Evolutionary conservation across 257 asterid species (phyloP).

Genomic region (Primulina huaijiensis): DNA sequence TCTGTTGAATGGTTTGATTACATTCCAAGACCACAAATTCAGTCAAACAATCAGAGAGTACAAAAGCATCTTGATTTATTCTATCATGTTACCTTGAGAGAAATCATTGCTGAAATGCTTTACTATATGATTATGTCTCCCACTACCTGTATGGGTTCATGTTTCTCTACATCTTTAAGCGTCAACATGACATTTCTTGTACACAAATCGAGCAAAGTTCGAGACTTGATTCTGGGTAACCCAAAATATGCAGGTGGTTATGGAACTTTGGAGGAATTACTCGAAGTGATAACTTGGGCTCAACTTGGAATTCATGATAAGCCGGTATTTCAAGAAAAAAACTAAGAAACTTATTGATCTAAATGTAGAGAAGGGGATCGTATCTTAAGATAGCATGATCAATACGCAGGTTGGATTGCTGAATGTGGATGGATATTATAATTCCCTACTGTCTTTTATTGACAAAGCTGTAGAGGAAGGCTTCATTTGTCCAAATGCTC

Average conservation of each 20-base stretch:
- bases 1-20: not conserved
- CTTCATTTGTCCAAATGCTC: slow-evolving; percentile 78
- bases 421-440: slow-evolving; percentile 88
- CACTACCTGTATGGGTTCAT: not conserved
- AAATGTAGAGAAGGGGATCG: not conserved
- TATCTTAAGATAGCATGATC: not conserved
- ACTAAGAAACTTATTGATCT: not conserved
- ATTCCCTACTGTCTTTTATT: slow-evolving; percentile 71
- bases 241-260: slow-evolving; percentile 68
- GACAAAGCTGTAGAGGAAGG: slow-evolving; percentile 96
- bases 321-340: slow-evolving; percentile 54
- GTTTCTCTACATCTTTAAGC: not conserved
- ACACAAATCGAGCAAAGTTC: not conserved
- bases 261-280: slow-evolving; percentile 95
- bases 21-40: not conserved
- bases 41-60: not conserved
- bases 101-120: not conserved
- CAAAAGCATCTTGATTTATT: not conserved
- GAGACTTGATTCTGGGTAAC: not conserved
- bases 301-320: slow-evolving; percentile 97
- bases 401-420: slow-evolving; percentile 78
- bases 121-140: not conserved
- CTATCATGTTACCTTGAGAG: not conserved
- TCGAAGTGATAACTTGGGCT: slow-evolving; percentile 98
- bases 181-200: not conserved